Base-by-base conservation (phyloP, 352 stramenopile genomes). In the Phytophthora europaea region DNA sequence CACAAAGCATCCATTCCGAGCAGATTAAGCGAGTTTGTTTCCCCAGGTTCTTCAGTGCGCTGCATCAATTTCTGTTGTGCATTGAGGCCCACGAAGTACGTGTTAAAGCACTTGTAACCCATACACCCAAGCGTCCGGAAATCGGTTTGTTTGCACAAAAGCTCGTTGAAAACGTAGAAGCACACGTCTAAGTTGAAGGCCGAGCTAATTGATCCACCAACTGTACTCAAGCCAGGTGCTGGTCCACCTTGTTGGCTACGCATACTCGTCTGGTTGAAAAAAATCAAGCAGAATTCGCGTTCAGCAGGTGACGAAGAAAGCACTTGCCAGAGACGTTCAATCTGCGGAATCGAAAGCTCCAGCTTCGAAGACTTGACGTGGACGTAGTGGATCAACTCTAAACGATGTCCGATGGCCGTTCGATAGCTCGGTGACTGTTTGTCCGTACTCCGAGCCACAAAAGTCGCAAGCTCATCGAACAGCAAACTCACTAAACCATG, bases 81-180 rank as follows among this genome's bases (percentile, higher is more conserved):
- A 64, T 97, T 97, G 43, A 97, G 48, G 1, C 79, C 85, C 12
- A 94, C 80, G 65, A 97, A 97, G 47, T 94, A 97, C 13, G 88
- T 94, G 65, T 95, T 88, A 31, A 97, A 97, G 55, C 91, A 97
- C 57, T 92, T 89, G 70, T 96, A 97, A 2, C 90, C 90, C 61
- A 94, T 79, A 15, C 75, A 84, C 4, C 89, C 88, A 47, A 97
- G 76, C 6, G 83, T 89, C 52, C 71, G 62, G 23, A 94, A 94
- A 70, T 94, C 85, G 6, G 89, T 95, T 67, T 92, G 88, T 48
- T 88, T 74, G 67, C 91, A 96, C 56, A 96, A 64, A 9, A 96
- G 72, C 59, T 95, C 82, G 43, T 93, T 89, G 65, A 97, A 96
- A 47, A 96, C 92, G 67, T 93, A 88, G 15, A 79, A 77, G 47